Evolutionary conservation across 2,329 filamentous ascomycete genomes (phyloP).

Genomic region (Fusarium tanahbumbuense): DNA sequence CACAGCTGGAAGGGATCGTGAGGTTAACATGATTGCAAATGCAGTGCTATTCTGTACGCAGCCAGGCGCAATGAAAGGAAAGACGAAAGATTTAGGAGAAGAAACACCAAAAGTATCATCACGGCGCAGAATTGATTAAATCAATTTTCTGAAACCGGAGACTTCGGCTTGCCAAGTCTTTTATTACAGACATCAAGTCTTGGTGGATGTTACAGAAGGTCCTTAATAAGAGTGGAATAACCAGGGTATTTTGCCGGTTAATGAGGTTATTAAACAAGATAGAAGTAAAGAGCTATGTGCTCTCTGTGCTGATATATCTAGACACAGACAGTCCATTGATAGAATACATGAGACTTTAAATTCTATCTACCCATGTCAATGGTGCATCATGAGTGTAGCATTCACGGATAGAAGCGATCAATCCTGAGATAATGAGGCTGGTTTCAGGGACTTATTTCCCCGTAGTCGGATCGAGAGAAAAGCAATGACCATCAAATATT

Average conservation of each 20-base stretch:
- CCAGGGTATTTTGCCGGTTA: constrained; percentile 31
- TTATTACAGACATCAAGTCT: constrained; percentile 16
- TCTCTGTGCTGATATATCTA: not conserved
- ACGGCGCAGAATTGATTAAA: constrained; percentile 12
- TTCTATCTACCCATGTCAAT: not conserved
- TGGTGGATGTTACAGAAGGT: constrained; percentile 24
- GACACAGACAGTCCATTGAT: not conserved
- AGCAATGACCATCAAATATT: not conserved
- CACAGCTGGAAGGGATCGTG: constrained; percentile 12
- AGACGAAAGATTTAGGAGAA: not conserved
- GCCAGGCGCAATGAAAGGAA: not conserved
- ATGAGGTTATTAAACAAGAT: constrained; percentile 1
- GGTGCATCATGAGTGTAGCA: not conserved
- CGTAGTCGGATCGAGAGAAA: not conserved
- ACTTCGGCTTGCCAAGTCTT: constrained; percentile 17
- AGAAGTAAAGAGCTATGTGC: not conserved
- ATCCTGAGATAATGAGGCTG: not conserved
- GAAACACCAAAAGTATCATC: constrained; percentile 4
- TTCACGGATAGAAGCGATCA: not conserved
- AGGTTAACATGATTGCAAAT: constrained; percentile 20
- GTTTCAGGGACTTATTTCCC: not conserved
- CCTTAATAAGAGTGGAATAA: constrained; percentile 37
- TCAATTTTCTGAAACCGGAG: constrained; percentile 34
- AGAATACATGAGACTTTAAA: not conserved
- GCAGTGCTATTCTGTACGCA: not conserved